These are phyloP conservation scores for Chaetomiaceae sp. DNA, from an alignment of 2,329 filamentous ascomycete species.

Conservation along the genomic window DNA sequence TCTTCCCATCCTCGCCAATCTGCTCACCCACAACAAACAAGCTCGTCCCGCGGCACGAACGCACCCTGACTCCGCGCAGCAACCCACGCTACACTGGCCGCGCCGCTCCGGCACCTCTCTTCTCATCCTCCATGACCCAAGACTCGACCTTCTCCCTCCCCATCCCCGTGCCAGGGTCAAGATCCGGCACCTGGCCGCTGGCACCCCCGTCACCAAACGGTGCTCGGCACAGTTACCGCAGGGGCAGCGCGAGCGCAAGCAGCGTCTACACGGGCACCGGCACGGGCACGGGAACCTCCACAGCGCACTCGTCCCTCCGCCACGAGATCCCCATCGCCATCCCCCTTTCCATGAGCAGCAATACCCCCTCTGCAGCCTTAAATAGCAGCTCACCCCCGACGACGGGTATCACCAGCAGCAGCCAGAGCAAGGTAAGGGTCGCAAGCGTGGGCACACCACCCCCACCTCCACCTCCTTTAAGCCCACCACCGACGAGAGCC, in stretches of 20 bases:
- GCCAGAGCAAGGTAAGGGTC: background rate
- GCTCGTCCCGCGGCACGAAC: constrained; percentile 32
- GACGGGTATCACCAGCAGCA: too few relatives aligned
- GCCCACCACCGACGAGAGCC: constrained; percentile 44
- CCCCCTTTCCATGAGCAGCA: background rate
- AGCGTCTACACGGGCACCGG: constrained; percentile 11
- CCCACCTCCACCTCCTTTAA: constrained; percentile 30
- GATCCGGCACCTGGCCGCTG: background rate
- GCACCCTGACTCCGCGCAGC: constrained; percentile 6
- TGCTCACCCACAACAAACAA: constrained; percentile 36
- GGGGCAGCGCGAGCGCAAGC: constrained; percentile 15
- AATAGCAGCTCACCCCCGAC: too few relatives aligned
- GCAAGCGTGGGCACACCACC: background rate
- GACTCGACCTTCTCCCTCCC: constrained; percentile 1
- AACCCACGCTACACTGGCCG: constrained; percentile 7
- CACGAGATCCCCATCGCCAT: constrained; percentile 23
- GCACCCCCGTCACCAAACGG: too few relatives aligned
- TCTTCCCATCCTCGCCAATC: constrained; percentile 38
- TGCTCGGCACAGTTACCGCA: background rate
- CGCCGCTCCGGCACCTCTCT: background rate
- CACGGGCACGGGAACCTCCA: background rate
- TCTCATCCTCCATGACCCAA: background rate
- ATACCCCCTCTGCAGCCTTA: background rate
- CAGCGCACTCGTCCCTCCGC: constrained; percentile 21
- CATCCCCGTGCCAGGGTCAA: constrained; percentile 13